Base-by-base conservation (phyloP, 768 basidiomycete species). In the Mycena crocata region DNA sequence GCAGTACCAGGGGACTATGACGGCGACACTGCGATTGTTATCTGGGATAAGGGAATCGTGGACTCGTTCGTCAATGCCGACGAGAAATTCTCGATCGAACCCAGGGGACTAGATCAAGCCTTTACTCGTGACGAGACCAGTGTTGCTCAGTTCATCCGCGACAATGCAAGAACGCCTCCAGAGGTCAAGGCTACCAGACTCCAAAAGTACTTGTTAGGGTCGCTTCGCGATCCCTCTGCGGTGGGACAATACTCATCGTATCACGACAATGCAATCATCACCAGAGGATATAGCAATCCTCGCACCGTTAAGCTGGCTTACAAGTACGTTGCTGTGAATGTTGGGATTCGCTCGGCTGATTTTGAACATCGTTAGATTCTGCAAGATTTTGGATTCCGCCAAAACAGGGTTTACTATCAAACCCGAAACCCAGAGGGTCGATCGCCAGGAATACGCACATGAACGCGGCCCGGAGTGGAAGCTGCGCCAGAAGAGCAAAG, bases 11-110 rank as follows among this genome's bases (percentile, higher is more conserved):
- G 90, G 24, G 91, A 92, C 66, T 91, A 91, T 67, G 91, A 92
- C 68, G 91, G 91, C 1, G 91, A 91, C 65, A 88, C 84, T 21
- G 85, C 83, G 5, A 75, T 83, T 9, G 83, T 86, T 1, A 87
- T 89, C 34, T 91, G 87, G 85, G 81, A 90, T 31, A 85, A 86
- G 0, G 74, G 79, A 19, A 80, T 93, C 24, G 89, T 93, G 15
- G 46, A 76, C 5, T 55, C 70, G 1, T 93, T 93, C 74, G 73
- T 66, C n/a, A 86, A 88, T 65, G 86, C 90, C 0, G 75, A 84
- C 35, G 74, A 82, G 8, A 72, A 76, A 13, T 87, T 81, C 62
- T 86, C 89, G 0, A 71, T 80, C 5, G 83, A 86, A n/a, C 90
- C 91, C 2, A 40, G 58, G 1, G 74, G 79, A 19, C 72, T 92